phyloP scores from a whole-genome alignment of 352 stramenopile genomes.

The Thalassiosira gravida region DNA sequence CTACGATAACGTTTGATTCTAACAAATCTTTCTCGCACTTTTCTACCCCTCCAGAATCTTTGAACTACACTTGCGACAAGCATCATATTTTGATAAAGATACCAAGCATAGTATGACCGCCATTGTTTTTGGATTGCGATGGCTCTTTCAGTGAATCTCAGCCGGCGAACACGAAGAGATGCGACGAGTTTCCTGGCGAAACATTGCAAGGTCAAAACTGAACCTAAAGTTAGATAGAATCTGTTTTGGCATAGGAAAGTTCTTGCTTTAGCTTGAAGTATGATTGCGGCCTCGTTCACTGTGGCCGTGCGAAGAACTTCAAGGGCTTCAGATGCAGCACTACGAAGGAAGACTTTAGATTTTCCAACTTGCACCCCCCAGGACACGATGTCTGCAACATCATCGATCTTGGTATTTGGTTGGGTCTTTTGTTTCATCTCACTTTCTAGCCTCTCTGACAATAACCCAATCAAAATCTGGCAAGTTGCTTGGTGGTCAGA shows the following conservation, averaged over 20 bases:
- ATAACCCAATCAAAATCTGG: conserved; percentile 78
- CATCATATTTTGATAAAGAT: conserved; percentile 49
- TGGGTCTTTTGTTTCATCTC: conserved; percentile 30
- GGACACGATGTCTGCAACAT: conserved; percentile 66
- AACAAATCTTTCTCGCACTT: conserved; percentile 52
- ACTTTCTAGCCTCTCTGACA: conserved; percentile 77
- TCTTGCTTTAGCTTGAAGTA: conserved; percentile 67
- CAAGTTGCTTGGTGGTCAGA: conserved; percentile 73
- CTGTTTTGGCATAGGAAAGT: conserved; percentile 52
- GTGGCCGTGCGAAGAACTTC: conserved; percentile 72
- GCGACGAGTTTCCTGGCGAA: conserved; percentile 34
- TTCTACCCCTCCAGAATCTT: conserved; percentile 62
- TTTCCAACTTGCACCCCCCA: conserved; percentile 87
- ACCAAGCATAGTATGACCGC: conserved; percentile 59
- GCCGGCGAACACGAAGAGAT: conserved; percentile 20
- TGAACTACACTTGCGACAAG: conserved; percentile 68
- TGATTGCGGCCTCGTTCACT: conserved; percentile 61
- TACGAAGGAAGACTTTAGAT: conserved; percentile 86
- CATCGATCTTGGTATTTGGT: conserved; percentile 67
- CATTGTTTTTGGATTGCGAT: conserved; percentile 49
- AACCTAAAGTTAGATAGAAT: conserved; percentile 59
- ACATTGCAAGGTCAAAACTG: conserved; percentile 51
- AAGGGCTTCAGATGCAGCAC: conserved; percentile 76
- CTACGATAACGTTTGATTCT: conserved; percentile 56
- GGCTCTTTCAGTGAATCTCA: conserved; percentile 32